Percentiles rank a stretch among this genome's conserved stretches.
phyloP scores from a whole-genome alignment of 1,284 basidiomycete species.

The Trichosporon asahii region DNA sequence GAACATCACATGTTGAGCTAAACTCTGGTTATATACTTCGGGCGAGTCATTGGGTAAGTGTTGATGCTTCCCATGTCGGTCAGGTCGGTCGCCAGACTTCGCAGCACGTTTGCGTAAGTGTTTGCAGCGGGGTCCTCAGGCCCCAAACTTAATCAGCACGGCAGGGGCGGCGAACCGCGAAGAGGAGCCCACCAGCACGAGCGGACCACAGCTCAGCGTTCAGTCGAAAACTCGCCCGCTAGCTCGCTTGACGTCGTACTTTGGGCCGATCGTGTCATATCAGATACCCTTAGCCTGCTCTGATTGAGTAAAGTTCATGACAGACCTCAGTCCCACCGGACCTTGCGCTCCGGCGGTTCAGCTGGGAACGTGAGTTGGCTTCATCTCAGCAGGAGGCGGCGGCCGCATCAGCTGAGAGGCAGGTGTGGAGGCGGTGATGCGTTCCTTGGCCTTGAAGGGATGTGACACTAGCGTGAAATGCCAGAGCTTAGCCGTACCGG shows the following conservation, averaged over 20 bases:
- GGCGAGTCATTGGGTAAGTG: not conserved
- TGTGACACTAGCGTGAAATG: not conserved
- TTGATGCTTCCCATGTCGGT: not conserved
- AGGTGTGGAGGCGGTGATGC: not conserved
- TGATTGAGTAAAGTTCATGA: conserved; percentile 2
- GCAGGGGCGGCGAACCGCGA: too few relatives aligned
- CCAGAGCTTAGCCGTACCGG: not conserved
- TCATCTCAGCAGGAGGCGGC: not conserved
- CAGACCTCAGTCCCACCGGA: not conserved
- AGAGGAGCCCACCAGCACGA: not conserved
- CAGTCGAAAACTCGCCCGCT: not conserved
- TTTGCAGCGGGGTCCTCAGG: not conserved
- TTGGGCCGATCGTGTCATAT: not conserved
- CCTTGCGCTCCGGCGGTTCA: not conserved
- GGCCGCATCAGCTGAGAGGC: not conserved
- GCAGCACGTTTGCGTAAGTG: not conserved
- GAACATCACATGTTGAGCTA: not conserved
- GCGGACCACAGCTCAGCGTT: not conserved
- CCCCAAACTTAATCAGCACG: conserved; percentile 3
- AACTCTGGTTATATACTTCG: not conserved
- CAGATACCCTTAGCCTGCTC: not conserved
- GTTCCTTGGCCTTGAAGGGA: not conserved
- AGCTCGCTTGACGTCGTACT: not conserved
- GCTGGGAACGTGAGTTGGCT: not conserved
- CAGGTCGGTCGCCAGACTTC: not conserved